A percentile compares a stretch with the other conserved stretches of the same genome.
phyloP scores from a whole-genome alignment of 2,329 filamentous ascomycete genomes.

The Colletotrichum acutatum region DNA sequence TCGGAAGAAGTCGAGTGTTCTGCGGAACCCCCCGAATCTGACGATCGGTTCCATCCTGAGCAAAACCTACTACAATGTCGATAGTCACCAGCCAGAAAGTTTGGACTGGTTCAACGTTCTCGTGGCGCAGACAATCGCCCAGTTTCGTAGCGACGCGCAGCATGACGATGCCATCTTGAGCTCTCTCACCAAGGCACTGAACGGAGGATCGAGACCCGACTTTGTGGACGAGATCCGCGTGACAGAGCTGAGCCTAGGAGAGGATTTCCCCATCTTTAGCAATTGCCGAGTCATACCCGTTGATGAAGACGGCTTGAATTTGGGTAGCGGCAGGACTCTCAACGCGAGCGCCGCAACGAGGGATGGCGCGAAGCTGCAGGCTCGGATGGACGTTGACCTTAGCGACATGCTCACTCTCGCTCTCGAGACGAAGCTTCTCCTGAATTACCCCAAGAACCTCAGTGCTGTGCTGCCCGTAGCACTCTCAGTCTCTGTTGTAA shows the following conservation, averaged over 20 bases:
- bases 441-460: constrained; percentile 93
- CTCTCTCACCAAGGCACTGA: constrained; percentile 86
- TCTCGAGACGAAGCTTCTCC: constrained; percentile 90
- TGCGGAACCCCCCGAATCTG: constrained; percentile 77
- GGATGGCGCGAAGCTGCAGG: constrained; percentile 83
- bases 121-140: constrained; percentile 94
- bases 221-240: constrained; percentile 95
- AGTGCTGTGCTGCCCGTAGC: constrained; percentile 93
- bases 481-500: constrained; percentile 87
- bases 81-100: constrained; percentile 95
- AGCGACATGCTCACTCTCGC: constrained; percentile 96
- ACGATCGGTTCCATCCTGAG: constrained; percentile 94
- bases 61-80: constrained; percentile 97
- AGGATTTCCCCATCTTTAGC: constrained; percentile 98
- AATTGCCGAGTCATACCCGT: constrained; percentile 97
- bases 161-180: constrained; percentile 90
- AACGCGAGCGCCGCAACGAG: constrained; percentile 63
- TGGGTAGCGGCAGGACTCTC: constrained; percentile 62
- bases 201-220: constrained; percentile 86
- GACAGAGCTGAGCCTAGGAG: constrained; percentile 91
- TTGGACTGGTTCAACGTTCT: constrained; percentile 99
- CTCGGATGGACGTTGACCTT: constrained; percentile 95
- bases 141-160: constrained; percentile 92
- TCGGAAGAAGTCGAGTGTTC: constrained; percentile 76
- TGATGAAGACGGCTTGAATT: constrained; percentile 77